Conservation (phyloP, 2,329 filamentous ascomycete genomes). For the Penicillium sp. region DNA sequence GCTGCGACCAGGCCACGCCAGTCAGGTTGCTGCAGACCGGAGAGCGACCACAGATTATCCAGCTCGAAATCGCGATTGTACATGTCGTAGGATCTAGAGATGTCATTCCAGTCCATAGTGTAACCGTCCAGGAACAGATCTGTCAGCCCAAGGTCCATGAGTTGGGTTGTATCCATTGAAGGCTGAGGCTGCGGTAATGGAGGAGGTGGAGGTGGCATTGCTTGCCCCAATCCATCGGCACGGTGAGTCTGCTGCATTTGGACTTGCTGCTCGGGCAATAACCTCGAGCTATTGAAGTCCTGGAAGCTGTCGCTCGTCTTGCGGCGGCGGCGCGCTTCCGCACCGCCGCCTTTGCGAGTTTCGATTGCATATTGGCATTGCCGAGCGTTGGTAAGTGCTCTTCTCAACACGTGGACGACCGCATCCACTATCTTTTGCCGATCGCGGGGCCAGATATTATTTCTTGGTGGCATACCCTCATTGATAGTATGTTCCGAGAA, state of each 20-base stretch:
- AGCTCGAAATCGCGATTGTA: conserved; percentile 43
- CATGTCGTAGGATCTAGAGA: conserved; percentile 36
- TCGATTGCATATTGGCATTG: conserved; percentile 58
- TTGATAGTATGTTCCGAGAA: conserved; percentile 50
- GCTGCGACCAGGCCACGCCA: conserved; percentile 46
- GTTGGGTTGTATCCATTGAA: conserved; percentile 23
- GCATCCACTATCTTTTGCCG: conserved; percentile 56
- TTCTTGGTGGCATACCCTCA: conserved; percentile 38
- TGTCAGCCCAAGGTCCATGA: conserved; percentile 34
- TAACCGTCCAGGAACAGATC: conserved; percentile 41
- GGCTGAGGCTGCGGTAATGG: conserved; percentile 25
- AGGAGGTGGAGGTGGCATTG: conserved; percentile 24
- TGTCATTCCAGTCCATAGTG: conserved; percentile 38
- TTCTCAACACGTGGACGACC: conserved; percentile 55
- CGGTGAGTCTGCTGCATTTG: conserved; percentile 32
- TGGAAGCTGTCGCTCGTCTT: conserved; percentile 37
- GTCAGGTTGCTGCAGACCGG: conserved; percentile 41
- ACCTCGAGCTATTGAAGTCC: conserved; percentile 25
- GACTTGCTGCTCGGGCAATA: conserved; percentile 32
- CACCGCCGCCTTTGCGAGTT: conserved; percentile 49
- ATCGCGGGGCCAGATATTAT: conserved; percentile 55
- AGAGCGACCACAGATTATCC: conserved; percentile 43
- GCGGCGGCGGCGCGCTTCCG: conserved; percentile 38
- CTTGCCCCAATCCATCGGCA: conserved; percentile 22
- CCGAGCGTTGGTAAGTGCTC: conserved; percentile 60